phyloP scores from a whole-genome alignment of 163 green algal species.

The Scenedesmus sp. region DNA sequence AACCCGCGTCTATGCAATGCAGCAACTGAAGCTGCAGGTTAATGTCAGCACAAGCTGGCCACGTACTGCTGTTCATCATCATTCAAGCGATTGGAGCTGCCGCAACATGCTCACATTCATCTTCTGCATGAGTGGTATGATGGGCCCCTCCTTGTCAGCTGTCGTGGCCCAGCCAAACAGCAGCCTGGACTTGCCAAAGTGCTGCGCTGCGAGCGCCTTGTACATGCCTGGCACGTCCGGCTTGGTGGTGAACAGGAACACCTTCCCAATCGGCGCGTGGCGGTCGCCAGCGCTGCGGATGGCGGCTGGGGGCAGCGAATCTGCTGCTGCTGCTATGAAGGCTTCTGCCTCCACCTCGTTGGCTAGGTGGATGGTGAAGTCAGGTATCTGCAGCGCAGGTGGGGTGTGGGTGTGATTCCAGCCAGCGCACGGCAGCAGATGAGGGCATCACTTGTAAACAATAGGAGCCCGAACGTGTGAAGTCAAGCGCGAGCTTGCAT shows the following conservation, averaged over 20 bases:
- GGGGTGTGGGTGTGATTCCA: neutral
- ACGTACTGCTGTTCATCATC: neutral
- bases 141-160: neutral
- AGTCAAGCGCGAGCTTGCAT: neutral
- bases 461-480: no score
- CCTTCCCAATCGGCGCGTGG: conserved; percentile 21
- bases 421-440: neutral
- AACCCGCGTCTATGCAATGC: no score
- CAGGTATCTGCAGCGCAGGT: conserved; percentile 30
- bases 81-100: neutral
- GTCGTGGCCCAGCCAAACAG: conserved; percentile 48
- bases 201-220: conserved; percentile 50
- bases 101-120: conserved; percentile 28
- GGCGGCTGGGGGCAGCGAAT: neutral
- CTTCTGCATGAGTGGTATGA: conserved; percentile 29
- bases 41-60: neutral
- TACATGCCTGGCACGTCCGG: conserved; percentile 38
- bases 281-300: neutral
- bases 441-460: no score
- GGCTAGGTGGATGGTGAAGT: conserved; percentile 17
- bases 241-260: conserved; percentile 47
- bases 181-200: conserved; percentile 10
- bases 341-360: neutral
- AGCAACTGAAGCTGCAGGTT: no score
- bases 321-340: conserved; percentile 7